These are phyloP conservation scores for Tulasnella sp. DNA, from an alignment of 768 basidiomycete species.

Conservation along the genomic window DNA sequence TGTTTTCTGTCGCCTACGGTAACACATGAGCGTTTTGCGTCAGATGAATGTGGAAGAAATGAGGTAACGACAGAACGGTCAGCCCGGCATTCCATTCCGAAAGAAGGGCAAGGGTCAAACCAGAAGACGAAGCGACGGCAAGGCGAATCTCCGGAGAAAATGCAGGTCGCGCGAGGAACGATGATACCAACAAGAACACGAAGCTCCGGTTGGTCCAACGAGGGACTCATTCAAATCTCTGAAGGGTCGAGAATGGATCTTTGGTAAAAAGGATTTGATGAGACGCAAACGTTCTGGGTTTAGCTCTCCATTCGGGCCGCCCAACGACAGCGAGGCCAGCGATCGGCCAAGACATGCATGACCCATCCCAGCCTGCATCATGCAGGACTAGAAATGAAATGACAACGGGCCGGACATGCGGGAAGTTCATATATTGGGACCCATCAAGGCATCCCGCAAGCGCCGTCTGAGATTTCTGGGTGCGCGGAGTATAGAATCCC, in stretches of 20 bases:
- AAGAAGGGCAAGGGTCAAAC: slow-evolving; percentile 1
- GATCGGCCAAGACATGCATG: background rate
- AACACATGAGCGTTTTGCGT: background rate
- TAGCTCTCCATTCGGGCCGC: background rate
- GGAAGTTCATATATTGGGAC: background rate
- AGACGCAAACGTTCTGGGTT: background rate
- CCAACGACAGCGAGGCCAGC: background rate
- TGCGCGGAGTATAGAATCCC: background rate
- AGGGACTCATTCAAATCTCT: background rate
- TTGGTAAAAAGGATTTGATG: background rate
- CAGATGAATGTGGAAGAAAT: slow-evolving; percentile 4
- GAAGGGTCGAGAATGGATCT: background rate
- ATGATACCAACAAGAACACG: background rate
- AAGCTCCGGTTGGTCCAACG: too few relatives aligned
- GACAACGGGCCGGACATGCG: background rate
- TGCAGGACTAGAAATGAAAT: slow-evolving; percentile 7
- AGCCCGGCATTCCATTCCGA: slow-evolving; percentile 11
- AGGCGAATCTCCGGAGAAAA: background rate
- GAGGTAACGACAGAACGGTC: background rate
- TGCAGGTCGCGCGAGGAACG: background rate
- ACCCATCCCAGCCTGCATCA: background rate
- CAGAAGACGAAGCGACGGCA: background rate
- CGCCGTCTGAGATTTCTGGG: background rate
- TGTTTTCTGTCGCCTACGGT: slow-evolving; percentile 23
- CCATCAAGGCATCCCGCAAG: background rate